These are phyloP conservation scores for Eutrema heterophyllum DNA, from an alignment of 345 rosid species.

Conservation along the genomic window DNA sequence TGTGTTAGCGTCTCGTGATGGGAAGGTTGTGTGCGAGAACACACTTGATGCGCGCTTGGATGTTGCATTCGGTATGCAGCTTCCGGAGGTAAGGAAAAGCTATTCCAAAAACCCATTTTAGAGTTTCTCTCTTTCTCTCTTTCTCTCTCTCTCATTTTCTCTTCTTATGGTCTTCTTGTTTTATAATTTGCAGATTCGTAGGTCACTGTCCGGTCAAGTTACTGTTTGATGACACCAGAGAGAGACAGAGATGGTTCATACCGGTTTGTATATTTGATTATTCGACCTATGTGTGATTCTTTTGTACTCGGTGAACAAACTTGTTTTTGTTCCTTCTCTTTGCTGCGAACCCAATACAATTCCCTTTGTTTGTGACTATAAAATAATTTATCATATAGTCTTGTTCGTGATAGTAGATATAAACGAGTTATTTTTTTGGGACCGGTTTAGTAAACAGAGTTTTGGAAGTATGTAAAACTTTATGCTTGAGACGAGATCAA, in stretches of 20 bases:
- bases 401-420: not conserved
- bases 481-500: not conserved
- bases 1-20: conserved; percentile 78
- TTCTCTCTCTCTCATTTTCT: not conserved
- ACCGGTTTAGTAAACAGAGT: not conserved
- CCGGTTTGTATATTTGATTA: not conserved
- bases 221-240: not conserved
- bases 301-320: not conserved
- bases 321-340: not conserved
- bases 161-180: not conserved
- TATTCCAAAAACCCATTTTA: not conserved
- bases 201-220: conserved; percentile 45
- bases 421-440: not conserved
- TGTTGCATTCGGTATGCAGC: conserved; percentile 61
- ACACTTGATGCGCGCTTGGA: conserved; percentile 86
- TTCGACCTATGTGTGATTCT: not conserved
- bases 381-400: not conserved
- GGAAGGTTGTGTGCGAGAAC: conserved; percentile 77
- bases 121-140: not conserved
- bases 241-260: not conserved
- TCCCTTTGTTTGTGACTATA: not conserved
- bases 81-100: conserved; percentile 52
- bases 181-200: conserved; percentile 46
- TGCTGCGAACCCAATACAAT: not conserved
- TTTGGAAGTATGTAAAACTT: not conserved